Evolutionary conservation across 2,329 filamentous ascomycete species (phyloP), one percentile per base, ranked within the genome.

Genomic region (Clonostachys rosea): DNA sequence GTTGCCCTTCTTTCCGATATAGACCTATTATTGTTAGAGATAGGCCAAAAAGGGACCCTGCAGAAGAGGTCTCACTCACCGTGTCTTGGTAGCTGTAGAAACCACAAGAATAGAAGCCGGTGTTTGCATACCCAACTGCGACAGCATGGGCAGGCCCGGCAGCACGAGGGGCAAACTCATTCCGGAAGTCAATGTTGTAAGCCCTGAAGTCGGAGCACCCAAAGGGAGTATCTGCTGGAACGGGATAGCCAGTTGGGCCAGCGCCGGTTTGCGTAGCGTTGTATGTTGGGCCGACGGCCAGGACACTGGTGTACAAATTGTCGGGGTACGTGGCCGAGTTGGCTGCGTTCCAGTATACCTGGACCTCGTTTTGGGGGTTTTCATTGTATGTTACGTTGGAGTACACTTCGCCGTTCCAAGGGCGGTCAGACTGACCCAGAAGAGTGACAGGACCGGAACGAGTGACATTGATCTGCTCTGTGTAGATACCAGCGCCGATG

Each of bases 1-100:
- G 52, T 84, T 86, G 33, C 78, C 83, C 1, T 84, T 67, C 58
- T 87, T 86, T 46, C 83, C 83, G 14, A 86, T 60, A 54, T 86
- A 87, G 5, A 86, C 60, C 73, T 76, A 48, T 68, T 70, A 30
- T 30, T 30, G 24, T 30, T 30, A 30, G 24, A 6, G 24, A 6
- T 8, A 30, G 9, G 24, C 8, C 10, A 2, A 30, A 8, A 1
- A 30, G 10, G 2, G 24, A 30, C 24, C 4, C 24, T 30, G 9
- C 4, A 10, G 8, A 10, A 30, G 24, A 10, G 9, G 24, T 30
- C 9, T 30, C 24, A 30, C 67, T 47, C 49, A 76, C 79, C 8
- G 84, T 87, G 51, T 87, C 84, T 62, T 87, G 84, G 56, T 83
- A 87, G 49, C 77, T 82, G 56, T 83, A 83, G 54, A 87, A 79